These are phyloP conservation scores for Coemansia erecta DNA, from an alignment of 192 early-diverging fungal species.

Conservation along the genomic window DNA sequence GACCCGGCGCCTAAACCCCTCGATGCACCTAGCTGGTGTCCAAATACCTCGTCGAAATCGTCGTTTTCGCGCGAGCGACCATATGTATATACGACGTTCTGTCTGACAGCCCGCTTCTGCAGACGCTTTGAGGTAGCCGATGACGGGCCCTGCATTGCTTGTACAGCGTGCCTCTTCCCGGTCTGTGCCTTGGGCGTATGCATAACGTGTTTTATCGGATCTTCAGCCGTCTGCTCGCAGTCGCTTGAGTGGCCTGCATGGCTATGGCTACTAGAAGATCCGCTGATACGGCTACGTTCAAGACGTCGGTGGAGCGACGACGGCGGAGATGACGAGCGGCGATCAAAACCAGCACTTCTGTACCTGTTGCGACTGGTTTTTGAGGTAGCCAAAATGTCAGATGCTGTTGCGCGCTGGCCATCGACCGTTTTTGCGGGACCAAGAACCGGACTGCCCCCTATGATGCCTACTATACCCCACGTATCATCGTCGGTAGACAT, in stretches of 20 bases:
- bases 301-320: constrained; percentile 27
- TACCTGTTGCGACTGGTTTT: not conserved
- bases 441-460: constrained; percentile 18
- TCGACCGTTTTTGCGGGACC: constrained; percentile 1
- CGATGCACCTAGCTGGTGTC: constrained; percentile 17
- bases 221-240: not conserved
- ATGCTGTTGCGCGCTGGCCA: not conserved
- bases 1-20: not conserved
- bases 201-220: not conserved
- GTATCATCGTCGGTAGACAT: constrained; percentile 1
- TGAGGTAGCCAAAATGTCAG: not conserved
- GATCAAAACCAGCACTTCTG: constrained; percentile 1
- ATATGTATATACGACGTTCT: constrained; percentile 49
- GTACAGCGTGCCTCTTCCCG: constrained; percentile 6
- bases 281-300: constrained; percentile 20
- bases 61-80: constrained; percentile 36
- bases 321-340: constrained; percentile 46
- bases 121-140: constrained; percentile 39
- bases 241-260: constrained; percentile 26
- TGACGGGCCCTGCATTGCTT: constrained; percentile 32
- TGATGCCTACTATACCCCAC: constrained; percentile 31
- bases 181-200: constrained; percentile 26
- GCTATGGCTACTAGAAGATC: constrained; percentile 14
- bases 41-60: constrained; percentile 16
- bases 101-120: constrained; percentile 31